Base-by-base conservation (phyloP, 345 rosid species). In the Microthlaspi erraticum region DNA sequence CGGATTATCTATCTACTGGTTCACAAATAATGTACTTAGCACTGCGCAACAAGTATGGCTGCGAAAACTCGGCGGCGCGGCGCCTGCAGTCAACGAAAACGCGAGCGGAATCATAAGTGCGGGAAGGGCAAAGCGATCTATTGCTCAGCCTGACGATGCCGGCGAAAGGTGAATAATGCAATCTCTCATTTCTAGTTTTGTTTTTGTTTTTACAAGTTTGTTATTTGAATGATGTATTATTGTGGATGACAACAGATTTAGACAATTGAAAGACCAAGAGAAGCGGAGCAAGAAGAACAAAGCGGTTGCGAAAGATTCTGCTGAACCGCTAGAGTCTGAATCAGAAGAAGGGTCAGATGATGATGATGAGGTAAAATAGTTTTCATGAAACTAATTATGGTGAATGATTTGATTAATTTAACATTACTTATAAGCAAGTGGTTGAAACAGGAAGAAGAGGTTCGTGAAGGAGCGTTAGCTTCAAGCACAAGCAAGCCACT, bases 31-130 rank as follows among this genome's bases (percentile, higher is more conserved):
- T 44, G 82, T 94, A 53, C 95, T 94, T 42, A 94, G 99, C 77
- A 94, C 99, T 0, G 95, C 97, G 12, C 99, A 94, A 73, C 99
- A 94, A 73, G 87, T 94, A 49, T 94, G 97, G 97, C 83, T 94
- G 51, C 93, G 96, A 68, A 91, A 88, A 81, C 81, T 88, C 75
- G 99, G 99, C 42, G 97, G 99, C 59, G 97, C 99, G 58, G 84
- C 84, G 68, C 88, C 99, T 59, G 90, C 78, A 36, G 87, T 91
- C 68, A 78, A 71, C 79, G 96, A 88, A 78, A 84, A 87, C 66
- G 95, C 97, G 14, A 79, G 84, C 72, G 91, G 90, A 65, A 94
- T 89, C 69, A 94, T 94, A 68, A 88, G 86, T 53, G 99, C 99
- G 8, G 99, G 99, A 62, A 88, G 86, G 37, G 97, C 99, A 61